Percentiles rank a stretch among this genome's conserved stretches.
Evolutionary conservation across 192 early-diverging fungal genomes (phyloP).

Genomic region (Umbelopsis isabellina): DNA sequence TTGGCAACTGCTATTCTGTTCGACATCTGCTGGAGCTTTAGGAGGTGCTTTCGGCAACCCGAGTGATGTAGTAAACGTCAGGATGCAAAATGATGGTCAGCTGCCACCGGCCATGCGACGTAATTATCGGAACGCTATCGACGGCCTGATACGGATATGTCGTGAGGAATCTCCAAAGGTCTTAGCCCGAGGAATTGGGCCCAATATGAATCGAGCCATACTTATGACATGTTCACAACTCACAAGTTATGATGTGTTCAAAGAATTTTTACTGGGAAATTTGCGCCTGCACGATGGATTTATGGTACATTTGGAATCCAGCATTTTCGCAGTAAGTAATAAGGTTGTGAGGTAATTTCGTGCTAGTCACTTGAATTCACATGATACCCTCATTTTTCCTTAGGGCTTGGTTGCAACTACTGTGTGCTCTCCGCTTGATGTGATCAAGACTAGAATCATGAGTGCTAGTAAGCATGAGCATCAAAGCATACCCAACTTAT

Average conservation of each 20-base stretch:
- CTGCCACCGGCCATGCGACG: conserved; percentile 63
- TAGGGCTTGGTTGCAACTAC: conserved; percentile 77
- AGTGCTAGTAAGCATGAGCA: conserved; percentile 51
- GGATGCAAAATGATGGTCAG: conserved; percentile 82
- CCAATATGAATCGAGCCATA: conserved; percentile 89
- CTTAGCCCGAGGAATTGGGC: conserved; percentile 87
- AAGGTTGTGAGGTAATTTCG: conserved; percentile 2
- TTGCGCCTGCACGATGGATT: conserved; percentile 67
- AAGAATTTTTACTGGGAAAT: conserved; percentile 64
- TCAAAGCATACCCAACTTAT: conserved; percentile 33
- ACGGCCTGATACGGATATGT: conserved; percentile 75
- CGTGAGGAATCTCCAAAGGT: conserved; percentile 74
- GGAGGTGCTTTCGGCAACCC: conserved; percentile 78
- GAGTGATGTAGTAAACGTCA: conserved; percentile 77
- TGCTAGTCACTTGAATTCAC: conserved; percentile 22
- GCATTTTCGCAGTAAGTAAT: conserved; percentile 67
- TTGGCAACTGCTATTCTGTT: conserved; percentile 46
- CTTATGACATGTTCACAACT: conserved; percentile 78
- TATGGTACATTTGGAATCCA: conserved; percentile 69
- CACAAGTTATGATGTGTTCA: conserved; percentile 77
- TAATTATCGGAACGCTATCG: conserved; percentile 78
- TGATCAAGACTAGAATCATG: conserved; percentile 87
- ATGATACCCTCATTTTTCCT: background rate
- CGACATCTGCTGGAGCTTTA: conserved; percentile 51
- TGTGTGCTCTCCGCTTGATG: conserved; percentile 75